Base-by-base conservation (phyloP, 345 rosid genomes). In the Ricinus communis region DNA sequence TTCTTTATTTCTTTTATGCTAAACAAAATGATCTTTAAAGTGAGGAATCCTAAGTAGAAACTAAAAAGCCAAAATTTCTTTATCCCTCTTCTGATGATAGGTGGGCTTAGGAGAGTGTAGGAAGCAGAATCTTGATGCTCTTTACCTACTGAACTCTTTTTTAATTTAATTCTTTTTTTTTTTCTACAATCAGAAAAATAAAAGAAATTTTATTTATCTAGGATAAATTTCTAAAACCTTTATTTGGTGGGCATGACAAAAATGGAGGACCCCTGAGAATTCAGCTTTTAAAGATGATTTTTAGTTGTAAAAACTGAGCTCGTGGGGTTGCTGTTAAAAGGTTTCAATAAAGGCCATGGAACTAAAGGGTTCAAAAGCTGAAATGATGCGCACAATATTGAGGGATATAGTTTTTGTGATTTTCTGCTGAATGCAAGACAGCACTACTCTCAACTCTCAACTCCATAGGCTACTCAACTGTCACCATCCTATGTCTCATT, bases 21-120 rank as follows among this genome's bases (percentile, higher is more conserved):
- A 51, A 71, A 57, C 36, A 30, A 66, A 77, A 65, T 60, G 69
- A 68, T 45, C 50, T 73, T 66, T 69, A 81, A 88, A 86, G 82
- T 43, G 69, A 62, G 87, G 90, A 84, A 88, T 88, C 93, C 90
- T 51, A 88, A 83, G 93, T 75, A 68, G 70, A 70, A 80, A 50
- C 81, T 82, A 70, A 70, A 85, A 86, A 74, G 87, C 80, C 86
- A 83, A 78, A 75, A 69, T 11, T 74, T 75, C 80, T 80, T 82
- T 84, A 75, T 68, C 53, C 62, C 67, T 60, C 73, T 43, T 12
- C 71, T 40, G 49, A 62, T 69, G 45, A 68, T 68, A 74, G 57
- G 71, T 69, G 58, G 70, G 72, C 73, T 49, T 36, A 69, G 41
- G 80, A 74, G 58, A 47, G 50, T 70, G 46, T 21, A 74, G 74